phyloP scores from a whole-genome alignment of 2,329 filamentous ascomycete species.

The Colletotrichum trifolii region DNA sequence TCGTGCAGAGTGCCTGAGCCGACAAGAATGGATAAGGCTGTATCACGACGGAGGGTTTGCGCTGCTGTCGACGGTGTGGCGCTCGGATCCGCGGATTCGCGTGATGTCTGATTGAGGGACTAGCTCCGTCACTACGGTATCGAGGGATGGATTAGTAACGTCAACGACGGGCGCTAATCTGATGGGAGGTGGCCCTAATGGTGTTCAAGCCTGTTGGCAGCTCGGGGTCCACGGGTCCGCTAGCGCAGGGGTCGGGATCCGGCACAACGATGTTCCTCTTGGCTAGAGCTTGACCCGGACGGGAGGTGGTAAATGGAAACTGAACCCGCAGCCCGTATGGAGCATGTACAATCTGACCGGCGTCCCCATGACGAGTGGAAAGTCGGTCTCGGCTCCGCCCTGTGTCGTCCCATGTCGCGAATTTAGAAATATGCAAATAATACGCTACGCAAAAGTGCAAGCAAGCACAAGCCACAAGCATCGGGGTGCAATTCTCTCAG shows the following conservation, averaged over 20 bases:
- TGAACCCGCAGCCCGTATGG: too few relatives aligned
- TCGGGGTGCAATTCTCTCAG: conserved; percentile 17
- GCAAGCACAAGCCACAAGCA: conserved; percentile 25
- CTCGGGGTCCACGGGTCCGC: too few relatives aligned
- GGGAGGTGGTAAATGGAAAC: too few relatives aligned
- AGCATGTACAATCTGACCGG: too few relatives aligned
- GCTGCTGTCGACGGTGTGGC: not conserved
- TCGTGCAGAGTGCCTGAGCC: not conserved
- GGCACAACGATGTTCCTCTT: conserved; percentile 22
- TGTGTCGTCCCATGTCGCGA: conserved; percentile 19
- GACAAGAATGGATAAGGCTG: not conserved
- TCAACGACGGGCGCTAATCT: not conserved
- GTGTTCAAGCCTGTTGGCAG: too few relatives aligned
- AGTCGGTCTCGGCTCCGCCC: conserved; percentile 29
- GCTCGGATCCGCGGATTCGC: not conserved
- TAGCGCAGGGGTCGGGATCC: not conserved
- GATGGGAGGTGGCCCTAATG: too few relatives aligned
- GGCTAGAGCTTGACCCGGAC: too few relatives aligned
- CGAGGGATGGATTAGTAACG: conserved; percentile 25
- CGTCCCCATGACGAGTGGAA: conserved; percentile 10
- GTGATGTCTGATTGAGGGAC: not conserved
- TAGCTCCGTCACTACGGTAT: too few relatives aligned
- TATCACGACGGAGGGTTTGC: not conserved
- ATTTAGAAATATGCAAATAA: conserved; percentile 33
- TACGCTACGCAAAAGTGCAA: conserved; percentile 4